phyloP scores from a whole-genome alignment of 176 grass and related monocot species.

The Musa itinerans region DNA sequence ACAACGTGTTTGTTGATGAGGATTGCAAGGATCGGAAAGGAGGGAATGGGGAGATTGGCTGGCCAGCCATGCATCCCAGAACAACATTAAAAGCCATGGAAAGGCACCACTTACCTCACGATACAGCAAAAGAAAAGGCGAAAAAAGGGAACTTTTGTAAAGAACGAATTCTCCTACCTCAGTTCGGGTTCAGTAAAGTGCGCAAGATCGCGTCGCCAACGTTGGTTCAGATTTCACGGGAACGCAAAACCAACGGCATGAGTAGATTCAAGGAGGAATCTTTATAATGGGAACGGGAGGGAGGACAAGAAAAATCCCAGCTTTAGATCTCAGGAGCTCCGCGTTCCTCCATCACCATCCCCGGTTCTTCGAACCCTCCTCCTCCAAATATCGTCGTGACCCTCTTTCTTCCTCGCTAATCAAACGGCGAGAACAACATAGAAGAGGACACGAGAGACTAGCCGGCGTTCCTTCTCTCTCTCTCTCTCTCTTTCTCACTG shows the following conservation, averaged over 20 bases:
- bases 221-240: not conserved
- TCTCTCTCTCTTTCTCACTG: not conserved
- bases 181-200: constrained; percentile 14
- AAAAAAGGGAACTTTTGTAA: not conserved
- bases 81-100: constrained; percentile 10
- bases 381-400: not conserved
- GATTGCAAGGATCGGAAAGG: not conserved
- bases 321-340: constrained; percentile 13
- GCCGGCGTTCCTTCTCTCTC: not conserved
- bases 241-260: not conserved
- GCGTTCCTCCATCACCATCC: not conserved
- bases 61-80: not conserved
- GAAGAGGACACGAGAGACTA: not conserved
- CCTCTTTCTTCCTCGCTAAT: not conserved
- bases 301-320: constrained; percentile 4
- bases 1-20: not conserved
- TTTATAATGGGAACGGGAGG: not conserved
- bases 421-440: not conserved
- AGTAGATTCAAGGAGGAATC: constrained; percentile 1
- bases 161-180: not conserved
- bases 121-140: not conserved
- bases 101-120: constrained; percentile 4
- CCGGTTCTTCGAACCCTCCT: not conserved
- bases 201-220: constrained; percentile 1
- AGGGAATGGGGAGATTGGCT: not conserved